Percentiles rank a stretch among this genome's conserved stretches.
These are phyloP conservation scores for Mallotus japonicus DNA, from an alignment of 441 rosid genomes.

Conservation along the genomic window DNA sequence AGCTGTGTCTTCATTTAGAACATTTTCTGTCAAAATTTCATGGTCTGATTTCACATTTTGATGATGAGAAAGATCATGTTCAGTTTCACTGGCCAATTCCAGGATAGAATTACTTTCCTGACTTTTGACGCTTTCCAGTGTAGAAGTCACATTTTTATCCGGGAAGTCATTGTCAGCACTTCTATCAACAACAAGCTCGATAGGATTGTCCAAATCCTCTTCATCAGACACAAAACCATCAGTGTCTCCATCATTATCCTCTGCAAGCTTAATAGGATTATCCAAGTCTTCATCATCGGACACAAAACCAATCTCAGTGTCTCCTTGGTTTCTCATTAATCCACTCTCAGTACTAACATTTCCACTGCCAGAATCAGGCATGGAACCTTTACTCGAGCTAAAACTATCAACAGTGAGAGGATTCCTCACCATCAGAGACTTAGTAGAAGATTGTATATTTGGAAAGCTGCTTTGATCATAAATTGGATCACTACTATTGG, in stretches of 20 bases:
- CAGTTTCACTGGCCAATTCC: constrained; percentile 30
- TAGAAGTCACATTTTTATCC: constrained; percentile 26
- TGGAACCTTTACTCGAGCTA: constrained; percentile 26
- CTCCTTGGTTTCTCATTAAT: constrained; percentile 4
- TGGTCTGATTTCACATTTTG: constrained; percentile 28
- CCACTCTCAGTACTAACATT: constrained; percentile 20
- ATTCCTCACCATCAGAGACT: constrained; percentile 47
- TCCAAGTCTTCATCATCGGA: constrained; percentile 25
- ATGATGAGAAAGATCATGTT: constrained; percentile 24
- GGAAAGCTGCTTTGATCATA: constrained; percentile 24
- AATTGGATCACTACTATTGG: constrained; percentile 22
- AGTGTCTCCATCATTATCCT: constrained; percentile 24
- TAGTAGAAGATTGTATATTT: constrained; percentile 33
- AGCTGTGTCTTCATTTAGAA: constrained; percentile 24
- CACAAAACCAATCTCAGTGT: constrained; percentile 19
- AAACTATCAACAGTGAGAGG: constrained; percentile 56
- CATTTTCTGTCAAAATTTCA: constrained; percentile 16
- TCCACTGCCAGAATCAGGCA: constrained; percentile 20
- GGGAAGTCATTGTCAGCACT: constrained; percentile 21
- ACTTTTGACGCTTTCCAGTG: constrained; percentile 28
- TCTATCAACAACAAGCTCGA: constrained; percentile 28
- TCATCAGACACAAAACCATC: constrained; percentile 24
- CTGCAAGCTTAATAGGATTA: constrained; percentile 20
- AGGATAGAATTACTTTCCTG: constrained; percentile 30
- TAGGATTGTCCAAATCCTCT: constrained; percentile 15